Evolutionary conservation across 2,329 filamentous ascomycete species (phyloP).

Genomic region (Didymella keratinophila): DNA sequence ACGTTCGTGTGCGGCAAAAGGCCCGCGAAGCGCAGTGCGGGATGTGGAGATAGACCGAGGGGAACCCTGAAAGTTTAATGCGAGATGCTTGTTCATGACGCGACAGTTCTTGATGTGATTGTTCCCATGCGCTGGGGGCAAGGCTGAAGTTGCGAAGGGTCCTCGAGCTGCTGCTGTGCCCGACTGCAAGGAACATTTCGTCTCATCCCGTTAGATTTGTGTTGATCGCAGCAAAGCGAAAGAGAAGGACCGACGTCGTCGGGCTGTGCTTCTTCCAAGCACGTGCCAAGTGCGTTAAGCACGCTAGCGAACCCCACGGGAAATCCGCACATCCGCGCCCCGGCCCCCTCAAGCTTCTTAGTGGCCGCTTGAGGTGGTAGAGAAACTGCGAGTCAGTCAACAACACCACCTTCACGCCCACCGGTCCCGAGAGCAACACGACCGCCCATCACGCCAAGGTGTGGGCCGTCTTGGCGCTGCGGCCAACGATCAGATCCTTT

Average conservation of each 20-base stretch:
- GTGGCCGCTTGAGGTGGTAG: not conserved
- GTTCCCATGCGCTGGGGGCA: not conserved
- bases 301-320: conserved; percentile 15
- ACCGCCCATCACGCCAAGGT: not conserved
- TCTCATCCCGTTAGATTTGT: not conserved
- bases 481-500: not conserved
- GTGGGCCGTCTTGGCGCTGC: conserved; percentile 7
- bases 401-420: not conserved
- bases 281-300: not conserved
- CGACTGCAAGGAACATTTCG: not conserved
- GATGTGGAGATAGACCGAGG: conserved; percentile 14
- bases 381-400: conserved; percentile 1
- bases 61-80: not conserved
- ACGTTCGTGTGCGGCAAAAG: conserved; percentile 16
- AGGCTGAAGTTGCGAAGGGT: not conserved
- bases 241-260: conserved; percentile 13
- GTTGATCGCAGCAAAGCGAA: not conserved
- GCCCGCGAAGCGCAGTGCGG: conserved; percentile 9
- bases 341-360: not conserved
- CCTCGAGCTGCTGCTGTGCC: not conserved
- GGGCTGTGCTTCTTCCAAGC: conserved; percentile 1
- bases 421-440: not conserved
- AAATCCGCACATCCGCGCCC: conserved; percentile 13
- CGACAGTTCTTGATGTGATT: not conserved
- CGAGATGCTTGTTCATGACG: conserved; percentile 1